Evolutionary conservation across 78 protist species (phyloP).

Genomic region (Dictyostelium citrinum): DNA sequence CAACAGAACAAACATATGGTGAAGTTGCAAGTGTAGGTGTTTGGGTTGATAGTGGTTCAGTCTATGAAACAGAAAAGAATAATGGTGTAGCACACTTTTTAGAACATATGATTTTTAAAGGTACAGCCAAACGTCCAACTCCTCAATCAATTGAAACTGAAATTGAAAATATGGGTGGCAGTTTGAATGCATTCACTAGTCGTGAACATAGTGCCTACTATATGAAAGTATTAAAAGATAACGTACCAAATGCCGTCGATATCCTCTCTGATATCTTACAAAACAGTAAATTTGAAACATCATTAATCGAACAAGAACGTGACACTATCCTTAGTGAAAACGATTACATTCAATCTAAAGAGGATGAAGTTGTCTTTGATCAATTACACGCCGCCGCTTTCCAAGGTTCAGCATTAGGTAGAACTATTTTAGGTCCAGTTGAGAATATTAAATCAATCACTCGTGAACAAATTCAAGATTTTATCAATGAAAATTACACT

Average conservation of each 20-base stretch:
- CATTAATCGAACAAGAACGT: conserved; percentile 90
- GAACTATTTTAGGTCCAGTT: conserved; percentile 96
- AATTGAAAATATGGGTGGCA: conserved; percentile 97
- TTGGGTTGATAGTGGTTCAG: conserved; percentile 96
- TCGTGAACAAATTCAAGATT: conserved; percentile 80
- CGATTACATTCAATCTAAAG: conserved; percentile 79
- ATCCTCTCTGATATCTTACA: conserved; percentile 94
- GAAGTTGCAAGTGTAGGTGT: conserved; percentile 93
- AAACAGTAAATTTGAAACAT: conserved; percentile 67
- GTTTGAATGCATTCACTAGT: conserved; percentile 97
- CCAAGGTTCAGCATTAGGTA: conserved; percentile 90
- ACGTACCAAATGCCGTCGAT: conserved; percentile 88
- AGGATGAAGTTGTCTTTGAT: conserved; percentile 91
- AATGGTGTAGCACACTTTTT: conserved; percentile 98
- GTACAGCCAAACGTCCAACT: conserved; percentile 87
- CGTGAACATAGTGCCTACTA: conserved; percentile 93
- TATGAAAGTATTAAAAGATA: conserved; percentile 87
- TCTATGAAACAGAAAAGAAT: conserved; percentile 93
- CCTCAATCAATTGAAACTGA: conserved; percentile 85
- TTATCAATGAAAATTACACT: conserved; percentile 86
- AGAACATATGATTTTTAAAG: conserved; percentile 98
- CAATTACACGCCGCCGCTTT: conserved; percentile 93
- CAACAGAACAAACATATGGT: conserved; percentile 87
- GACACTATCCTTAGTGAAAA: conserved; percentile 91
- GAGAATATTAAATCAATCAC: conserved; percentile 88